These are phyloP conservation scores for Plenodomus lindquistii DNA, from an alignment of 2,329 filamentous ascomycete species.

Conservation along the genomic window DNA sequence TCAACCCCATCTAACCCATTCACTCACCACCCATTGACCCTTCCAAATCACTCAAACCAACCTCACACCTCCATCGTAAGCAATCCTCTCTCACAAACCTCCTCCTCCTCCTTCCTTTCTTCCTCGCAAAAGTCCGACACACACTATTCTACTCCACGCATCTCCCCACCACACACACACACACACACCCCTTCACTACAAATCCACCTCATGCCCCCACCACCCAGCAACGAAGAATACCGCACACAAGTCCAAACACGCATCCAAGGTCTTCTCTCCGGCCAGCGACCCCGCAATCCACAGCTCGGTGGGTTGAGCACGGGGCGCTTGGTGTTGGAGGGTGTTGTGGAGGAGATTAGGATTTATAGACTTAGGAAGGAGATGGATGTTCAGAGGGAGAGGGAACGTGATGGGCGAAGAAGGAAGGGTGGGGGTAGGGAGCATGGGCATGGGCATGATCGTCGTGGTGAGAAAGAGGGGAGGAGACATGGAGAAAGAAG, in stretches of 20 bases:
- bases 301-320: slow-evolving; percentile 11
- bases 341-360: slow-evolving; percentile 21
- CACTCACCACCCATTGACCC: background rate
- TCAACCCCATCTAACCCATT: too few species aligned
- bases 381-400: slow-evolving; percentile 7
- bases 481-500: background rate
- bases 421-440: background rate
- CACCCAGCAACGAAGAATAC: slow-evolving; percentile 11
- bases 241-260: slow-evolving; percentile 17
- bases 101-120: too few species aligned
- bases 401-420: slow-evolving; percentile 1
- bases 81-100: too few species aligned
- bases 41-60: too few species aligned
- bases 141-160: too few species aligned
- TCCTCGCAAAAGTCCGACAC: too few species aligned
- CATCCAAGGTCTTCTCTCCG: slow-evolving; percentile 16
- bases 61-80: too few species aligned
- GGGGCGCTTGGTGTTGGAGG: slow-evolving; percentile 20
- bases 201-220: background rate
- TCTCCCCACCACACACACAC: background rate
- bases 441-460: background rate
- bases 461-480: background rate
- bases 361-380: slow-evolving; percentile 22
- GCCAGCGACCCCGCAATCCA: slow-evolving; percentile 9
- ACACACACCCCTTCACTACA: slow-evolving; percentile 1